Conservation (phyloP, 2,329 filamentous ascomycete species). For the Talaromyces sp. region DNA sequence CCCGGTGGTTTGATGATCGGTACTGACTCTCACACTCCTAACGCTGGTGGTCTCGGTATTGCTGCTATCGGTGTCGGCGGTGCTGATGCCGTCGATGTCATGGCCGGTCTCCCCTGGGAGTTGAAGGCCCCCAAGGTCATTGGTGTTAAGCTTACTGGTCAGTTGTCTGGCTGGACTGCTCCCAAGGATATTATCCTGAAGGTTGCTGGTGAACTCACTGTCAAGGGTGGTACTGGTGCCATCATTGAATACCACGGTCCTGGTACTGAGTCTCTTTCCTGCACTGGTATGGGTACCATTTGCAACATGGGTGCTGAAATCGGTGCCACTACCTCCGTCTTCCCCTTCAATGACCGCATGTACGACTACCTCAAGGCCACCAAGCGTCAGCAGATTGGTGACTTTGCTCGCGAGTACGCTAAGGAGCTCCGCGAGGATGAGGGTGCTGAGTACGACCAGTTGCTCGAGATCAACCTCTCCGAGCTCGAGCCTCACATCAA, state of each 20-base stretch:
- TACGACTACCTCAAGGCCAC: slow-evolving; percentile 92
- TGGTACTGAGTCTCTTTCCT: slow-evolving; percentile 69
- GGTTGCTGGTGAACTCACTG: slow-evolving; percentile 92
- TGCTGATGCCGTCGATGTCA: slow-evolving; percentile 97
- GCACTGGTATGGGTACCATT: slow-evolving; percentile 86
- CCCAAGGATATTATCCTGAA: slow-evolving; percentile 98
- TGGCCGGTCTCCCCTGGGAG: slow-evolving; percentile 97
- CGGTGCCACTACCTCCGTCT: slow-evolving; percentile 79
- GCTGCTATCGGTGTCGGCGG: slow-evolving; percentile 93
- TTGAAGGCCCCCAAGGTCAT: slow-evolving; percentile 97
- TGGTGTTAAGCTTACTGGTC: slow-evolving; percentile 89
- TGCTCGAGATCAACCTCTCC: slow-evolving; percentile 92
- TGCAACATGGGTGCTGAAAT: slow-evolving; percentile 66
- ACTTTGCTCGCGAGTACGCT: slow-evolving; percentile 81
- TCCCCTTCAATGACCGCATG: slow-evolving; percentile 98
- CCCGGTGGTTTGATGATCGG: slow-evolving; percentile 96
- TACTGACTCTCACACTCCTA: slow-evolving; percentile 96
- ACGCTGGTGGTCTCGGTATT: slow-evolving; percentile 94
- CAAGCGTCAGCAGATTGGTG: slow-evolving; percentile 84
- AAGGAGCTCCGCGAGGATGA: slow-evolving; percentile 82
- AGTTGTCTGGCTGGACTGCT: slow-evolving; percentile 84
- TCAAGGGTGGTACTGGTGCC: slow-evolving; percentile 94
- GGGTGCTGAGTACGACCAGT: slow-evolving; percentile 89
- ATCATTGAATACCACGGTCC: slow-evolving; percentile 62
- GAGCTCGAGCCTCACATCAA: slow-evolving; percentile 98